These are phyloP conservation scores for Mortierella claussenii DNA, from an alignment of 192 early-diverging fungal genomes.

Conservation along the genomic window DNA sequence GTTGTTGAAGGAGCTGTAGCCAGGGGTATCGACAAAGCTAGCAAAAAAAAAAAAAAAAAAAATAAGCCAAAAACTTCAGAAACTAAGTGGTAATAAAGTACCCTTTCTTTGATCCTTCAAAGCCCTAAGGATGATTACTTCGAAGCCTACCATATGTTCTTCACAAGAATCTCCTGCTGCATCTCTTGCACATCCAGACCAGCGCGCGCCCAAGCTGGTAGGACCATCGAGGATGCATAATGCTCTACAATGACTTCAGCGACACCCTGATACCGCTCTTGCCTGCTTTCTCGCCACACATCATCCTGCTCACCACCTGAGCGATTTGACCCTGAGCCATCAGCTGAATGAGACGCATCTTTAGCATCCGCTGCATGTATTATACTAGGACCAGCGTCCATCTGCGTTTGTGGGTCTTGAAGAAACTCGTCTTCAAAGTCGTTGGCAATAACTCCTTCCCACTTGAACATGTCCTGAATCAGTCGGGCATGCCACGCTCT, in stretches of 20 bases:
- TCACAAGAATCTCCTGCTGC: slow-evolving; percentile 40
- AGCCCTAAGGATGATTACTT: not conserved
- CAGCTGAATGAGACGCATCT: not conserved
- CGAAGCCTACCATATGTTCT: slow-evolving; percentile 48
- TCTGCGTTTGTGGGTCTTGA: not conserved
- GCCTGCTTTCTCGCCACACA: not conserved
- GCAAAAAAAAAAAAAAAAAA: not conserved
- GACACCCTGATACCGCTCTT: not conserved
- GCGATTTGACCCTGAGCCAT: slow-evolving; percentile 1
- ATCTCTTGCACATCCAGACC: slow-evolving; percentile 27
- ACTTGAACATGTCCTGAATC: slow-evolving; percentile 39
- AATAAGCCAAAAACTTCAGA: not conserved
- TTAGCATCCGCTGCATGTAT: not conserved
- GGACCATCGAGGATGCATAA: slow-evolving; percentile 32
- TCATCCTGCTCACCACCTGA: not conserved
- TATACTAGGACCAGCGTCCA: not conserved
- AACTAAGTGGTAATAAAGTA: too few relatives aligned
- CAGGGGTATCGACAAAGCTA: slow-evolving; percentile 41
- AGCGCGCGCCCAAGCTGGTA: slow-evolving; percentile 37
- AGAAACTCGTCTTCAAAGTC: slow-evolving; percentile 44
- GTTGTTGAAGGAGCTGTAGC: slow-evolving; percentile 31
- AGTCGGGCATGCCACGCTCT: slow-evolving; percentile 11
- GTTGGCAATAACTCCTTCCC: slow-evolving; percentile 39
- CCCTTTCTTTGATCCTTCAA: not conserved
- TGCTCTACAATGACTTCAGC: slow-evolving; percentile 18